Conservation (phyloP, 176 grass and related monocot species). For the Alloteropsis semialata region DNA sequence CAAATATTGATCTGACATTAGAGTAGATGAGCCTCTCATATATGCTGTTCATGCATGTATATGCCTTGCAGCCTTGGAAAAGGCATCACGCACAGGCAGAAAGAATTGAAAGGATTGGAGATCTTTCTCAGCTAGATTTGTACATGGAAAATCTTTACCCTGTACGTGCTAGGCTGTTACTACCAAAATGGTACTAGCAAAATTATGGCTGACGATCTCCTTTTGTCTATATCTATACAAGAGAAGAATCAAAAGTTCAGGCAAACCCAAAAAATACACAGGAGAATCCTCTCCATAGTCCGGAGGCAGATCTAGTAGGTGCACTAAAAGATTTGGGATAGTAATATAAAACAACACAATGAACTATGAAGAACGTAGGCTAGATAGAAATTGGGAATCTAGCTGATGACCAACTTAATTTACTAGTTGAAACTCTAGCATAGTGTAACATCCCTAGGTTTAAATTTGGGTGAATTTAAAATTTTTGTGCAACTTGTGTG, state of each 20-base stretch:
- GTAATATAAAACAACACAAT: background rate
- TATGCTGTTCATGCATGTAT: background rate
- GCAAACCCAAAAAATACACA: no score
- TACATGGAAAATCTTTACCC: background rate
- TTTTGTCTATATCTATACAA: background rate
- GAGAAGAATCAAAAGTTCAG: no score
- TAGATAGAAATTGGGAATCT: background rate
- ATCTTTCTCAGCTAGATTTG: constrained; percentile 2
- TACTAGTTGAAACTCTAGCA: background rate
- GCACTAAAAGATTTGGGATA: background rate
- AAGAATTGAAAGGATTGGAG: background rate
- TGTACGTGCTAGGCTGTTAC: background rate
- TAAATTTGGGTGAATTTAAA: no score
- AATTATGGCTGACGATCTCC: background rate
- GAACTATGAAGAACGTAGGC: background rate
- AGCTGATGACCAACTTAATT: background rate
- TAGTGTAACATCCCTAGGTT: no score
- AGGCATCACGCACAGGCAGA: background rate
- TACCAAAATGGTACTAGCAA: background rate
- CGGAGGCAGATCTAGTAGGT: background rate
- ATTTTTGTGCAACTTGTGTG: no score
- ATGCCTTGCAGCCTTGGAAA: background rate
- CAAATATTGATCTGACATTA: background rate
- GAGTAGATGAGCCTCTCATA: background rate
- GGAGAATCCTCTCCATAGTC: background rate